Percentiles rank a stretch among this genome's conserved stretches.
Evolutionary conservation across 768 basidiomycete species (phyloP).

Genomic region (Cystofilobasidium bisporidii): DNA sequence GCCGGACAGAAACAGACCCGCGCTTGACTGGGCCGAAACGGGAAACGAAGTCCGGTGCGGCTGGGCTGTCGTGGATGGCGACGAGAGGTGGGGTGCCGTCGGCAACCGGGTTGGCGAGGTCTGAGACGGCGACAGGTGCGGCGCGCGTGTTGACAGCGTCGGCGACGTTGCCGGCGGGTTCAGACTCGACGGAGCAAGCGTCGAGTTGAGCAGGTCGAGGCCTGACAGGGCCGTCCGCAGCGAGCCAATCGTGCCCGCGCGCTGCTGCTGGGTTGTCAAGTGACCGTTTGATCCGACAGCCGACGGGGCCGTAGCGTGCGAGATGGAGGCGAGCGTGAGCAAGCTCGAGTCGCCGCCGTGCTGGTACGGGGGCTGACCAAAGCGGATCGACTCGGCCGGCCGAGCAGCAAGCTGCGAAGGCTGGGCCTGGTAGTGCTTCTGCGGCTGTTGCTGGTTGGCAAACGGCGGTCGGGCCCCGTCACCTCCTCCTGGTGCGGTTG

Average conservation of each 20-base stretch:
- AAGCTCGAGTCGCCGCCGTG: neutral
- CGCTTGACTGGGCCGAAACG: neutral
- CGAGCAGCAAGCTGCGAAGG: neutral
- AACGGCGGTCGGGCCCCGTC: neutral
- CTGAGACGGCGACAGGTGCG: neutral
- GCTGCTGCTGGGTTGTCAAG: neutral
- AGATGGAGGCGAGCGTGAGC: slow-evolving; percentile 2
- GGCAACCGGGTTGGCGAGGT: neutral
- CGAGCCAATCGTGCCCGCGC: neutral
- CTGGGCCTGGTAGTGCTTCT: neutral
- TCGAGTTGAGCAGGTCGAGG: neutral
- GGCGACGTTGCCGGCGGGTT: neutral
- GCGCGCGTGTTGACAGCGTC: neutral
- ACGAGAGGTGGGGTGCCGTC: neutral
- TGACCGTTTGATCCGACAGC: neutral
- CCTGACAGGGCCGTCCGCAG: neutral
- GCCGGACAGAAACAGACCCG: neutral
- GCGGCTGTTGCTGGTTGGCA: neutral
- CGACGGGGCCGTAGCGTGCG: neutral
- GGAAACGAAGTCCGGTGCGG: neutral
- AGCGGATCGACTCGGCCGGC: no score
- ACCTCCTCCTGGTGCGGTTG: neutral
- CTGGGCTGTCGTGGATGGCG: neutral
- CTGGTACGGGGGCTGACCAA: neutral
- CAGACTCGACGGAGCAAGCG: neutral